These are phyloP conservation scores for Sporothrix luriei DNA, from an alignment of 2,329 filamentous ascomycete genomes.

Conservation along the genomic window DNA sequence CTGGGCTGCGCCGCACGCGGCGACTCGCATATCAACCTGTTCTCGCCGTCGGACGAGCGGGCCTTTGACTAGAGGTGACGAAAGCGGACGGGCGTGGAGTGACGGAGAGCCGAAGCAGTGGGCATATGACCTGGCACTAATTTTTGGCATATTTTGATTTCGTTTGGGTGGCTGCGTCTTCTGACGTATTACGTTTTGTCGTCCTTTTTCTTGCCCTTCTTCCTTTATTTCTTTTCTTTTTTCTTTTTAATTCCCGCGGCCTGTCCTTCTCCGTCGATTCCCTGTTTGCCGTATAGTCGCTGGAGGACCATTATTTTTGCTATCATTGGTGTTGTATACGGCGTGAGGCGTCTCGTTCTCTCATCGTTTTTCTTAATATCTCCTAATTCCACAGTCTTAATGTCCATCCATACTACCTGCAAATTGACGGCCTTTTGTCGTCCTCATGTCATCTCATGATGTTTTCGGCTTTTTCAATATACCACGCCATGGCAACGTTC, in stretches of 20 bases:
- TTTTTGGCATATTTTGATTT: neutral
- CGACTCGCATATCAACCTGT: conserved; percentile 89
- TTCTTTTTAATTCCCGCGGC: conserved; percentile 10
- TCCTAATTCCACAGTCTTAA: conserved; percentile 1
- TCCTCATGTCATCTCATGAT: neutral
- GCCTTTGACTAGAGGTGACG: conserved; percentile 24
- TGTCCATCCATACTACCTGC: neutral
- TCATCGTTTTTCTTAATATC: conserved; percentile 5
- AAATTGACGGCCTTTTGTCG: no score
- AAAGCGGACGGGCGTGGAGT: no score
- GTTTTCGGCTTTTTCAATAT: neutral
- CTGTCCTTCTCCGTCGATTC: neutral
- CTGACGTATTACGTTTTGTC: no score
- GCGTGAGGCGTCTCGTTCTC: conserved; percentile 20
- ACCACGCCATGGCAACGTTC: neutral
- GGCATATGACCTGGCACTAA: neutral
- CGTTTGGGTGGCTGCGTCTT: neutral
- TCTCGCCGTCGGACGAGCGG: conserved; percentile 58
- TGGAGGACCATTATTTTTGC: neutral
- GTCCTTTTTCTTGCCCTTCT: neutral
- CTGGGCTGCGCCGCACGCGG: conserved; percentile 83
- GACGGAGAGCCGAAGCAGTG: neutral
- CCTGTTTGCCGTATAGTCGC: conserved; percentile 6
- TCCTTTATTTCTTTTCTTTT: neutral
- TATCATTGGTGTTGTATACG: conserved; percentile 1